These are phyloP conservation scores for Cladorrhinum samala DNA, from an alignment of 495 filamentous ascomycete genomes.

Conservation along the genomic window DNA sequence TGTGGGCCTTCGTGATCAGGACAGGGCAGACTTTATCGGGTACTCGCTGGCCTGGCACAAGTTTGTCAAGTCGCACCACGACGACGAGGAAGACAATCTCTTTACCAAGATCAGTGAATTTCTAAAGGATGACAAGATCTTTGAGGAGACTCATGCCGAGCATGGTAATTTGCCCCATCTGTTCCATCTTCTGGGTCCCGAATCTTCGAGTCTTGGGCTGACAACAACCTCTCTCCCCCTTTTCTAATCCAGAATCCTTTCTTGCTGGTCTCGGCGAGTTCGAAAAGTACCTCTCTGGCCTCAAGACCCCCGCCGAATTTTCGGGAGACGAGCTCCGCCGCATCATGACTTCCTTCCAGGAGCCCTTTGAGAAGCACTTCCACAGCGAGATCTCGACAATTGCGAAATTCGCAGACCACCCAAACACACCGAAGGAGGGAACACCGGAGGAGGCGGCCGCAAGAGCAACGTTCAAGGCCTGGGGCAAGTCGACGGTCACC, in stretches of 20 bases:
- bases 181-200: not conserved
- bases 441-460: slow-evolving; percentile 26
- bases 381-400: slow-evolving; percentile 50
- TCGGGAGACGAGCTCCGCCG: slow-evolving; percentile 36
- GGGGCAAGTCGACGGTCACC: slow-evolving; percentile 46
- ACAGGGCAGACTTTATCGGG: slow-evolving; percentile 45
- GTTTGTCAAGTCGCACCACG: slow-evolving; percentile 50
- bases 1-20: slow-evolving; percentile 32
- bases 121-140: slow-evolving; percentile 39
- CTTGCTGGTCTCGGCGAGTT: slow-evolving; percentile 42
- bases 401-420: slow-evolving; percentile 38
- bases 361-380: slow-evolving; percentile 46
- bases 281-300: slow-evolving; percentile 39
- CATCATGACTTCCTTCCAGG: slow-evolving; percentile 44
- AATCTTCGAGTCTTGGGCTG: too few species aligned
- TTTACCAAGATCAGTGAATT: slow-evolving; percentile 49
- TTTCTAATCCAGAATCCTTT: slow-evolving; percentile 38
- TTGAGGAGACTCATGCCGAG: slow-evolving; percentile 43
- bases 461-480: slow-evolving; percentile 33
- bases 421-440: slow-evolving; percentile 39
- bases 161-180: slow-evolving; percentile 33
- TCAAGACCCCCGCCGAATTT: slow-evolving; percentile 32
- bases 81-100: slow-evolving; percentile 46
- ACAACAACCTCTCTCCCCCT: not conserved
- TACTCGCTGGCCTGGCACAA: slow-evolving; percentile 46